Conservation (phyloP, 2,329 filamentous ascomycete species). For the Knufia petricola region DNA sequence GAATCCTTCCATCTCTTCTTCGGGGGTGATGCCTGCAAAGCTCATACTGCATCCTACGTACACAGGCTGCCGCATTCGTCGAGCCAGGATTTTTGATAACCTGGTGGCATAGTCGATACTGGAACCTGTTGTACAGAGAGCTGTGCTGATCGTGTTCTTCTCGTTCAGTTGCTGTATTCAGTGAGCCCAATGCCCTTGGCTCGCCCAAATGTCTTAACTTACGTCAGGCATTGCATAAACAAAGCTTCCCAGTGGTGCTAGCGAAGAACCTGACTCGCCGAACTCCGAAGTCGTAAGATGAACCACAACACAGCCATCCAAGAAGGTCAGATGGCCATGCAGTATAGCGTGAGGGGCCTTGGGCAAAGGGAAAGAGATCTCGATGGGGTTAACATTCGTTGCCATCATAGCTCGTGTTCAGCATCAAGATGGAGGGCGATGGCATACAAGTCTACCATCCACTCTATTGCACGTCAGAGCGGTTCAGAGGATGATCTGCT, state of each 20-base stretch:
- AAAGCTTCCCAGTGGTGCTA: slow-evolving; percentile 67
- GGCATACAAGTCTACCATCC: no score
- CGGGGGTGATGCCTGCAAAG: slow-evolving; percentile 68
- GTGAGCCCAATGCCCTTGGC: slow-evolving; percentile 9
- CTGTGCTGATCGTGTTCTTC: slow-evolving; percentile 53
- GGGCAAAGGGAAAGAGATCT: slow-evolving; percentile 50
- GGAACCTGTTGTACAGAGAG: slow-evolving; percentile 64
- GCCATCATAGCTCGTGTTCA: neutral
- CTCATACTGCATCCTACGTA: slow-evolving; percentile 87
- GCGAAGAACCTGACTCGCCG: slow-evolving; percentile 31
- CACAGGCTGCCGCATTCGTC: slow-evolving; percentile 61
- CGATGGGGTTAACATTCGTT: slow-evolving; percentile 31
- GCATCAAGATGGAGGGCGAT: neutral
- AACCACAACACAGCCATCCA: slow-evolving; percentile 44
- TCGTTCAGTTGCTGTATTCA: slow-evolving; percentile 30
- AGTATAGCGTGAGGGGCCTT: slow-evolving; percentile 47
- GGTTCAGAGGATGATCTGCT: no score
- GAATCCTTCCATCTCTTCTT: slow-evolving; percentile 91
- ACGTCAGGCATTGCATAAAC: slow-evolving; percentile 92
- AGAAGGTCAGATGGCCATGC: slow-evolving; percentile 49
- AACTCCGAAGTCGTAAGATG: slow-evolving; percentile 48
- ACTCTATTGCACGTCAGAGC: no score
- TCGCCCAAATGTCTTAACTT: slow-evolving; percentile 29
- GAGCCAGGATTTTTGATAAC: slow-evolving; percentile 72
- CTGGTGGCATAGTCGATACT: slow-evolving; percentile 81